phyloP scores from a whole-genome alignment of 2,329 filamentous ascomycete genomes.

The Fusarium anguioides region DNA sequence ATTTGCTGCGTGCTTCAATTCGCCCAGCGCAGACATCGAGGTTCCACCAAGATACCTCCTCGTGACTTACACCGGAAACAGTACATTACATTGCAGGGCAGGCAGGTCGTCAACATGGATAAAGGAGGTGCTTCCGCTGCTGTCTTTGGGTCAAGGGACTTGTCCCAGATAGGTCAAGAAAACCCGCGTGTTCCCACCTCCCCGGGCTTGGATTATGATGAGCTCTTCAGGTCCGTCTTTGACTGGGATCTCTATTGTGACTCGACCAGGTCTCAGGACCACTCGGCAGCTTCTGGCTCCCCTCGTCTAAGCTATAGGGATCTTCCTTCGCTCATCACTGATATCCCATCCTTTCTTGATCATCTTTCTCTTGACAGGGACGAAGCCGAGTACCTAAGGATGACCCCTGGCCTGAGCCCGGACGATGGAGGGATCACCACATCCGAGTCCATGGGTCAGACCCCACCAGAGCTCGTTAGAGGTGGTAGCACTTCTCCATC shows the following conservation, averaged over 20 bases:
- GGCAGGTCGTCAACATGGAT: conserved; percentile 52
- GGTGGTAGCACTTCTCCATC: conserved; percentile 56
- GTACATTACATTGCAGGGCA: conserved; percentile 39
- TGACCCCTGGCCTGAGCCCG: conserved; percentile 50
- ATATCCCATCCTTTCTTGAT: conserved; percentile 50
- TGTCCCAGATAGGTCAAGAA: conserved; percentile 51
- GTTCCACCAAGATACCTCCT: conserved; percentile 54
- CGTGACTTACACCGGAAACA: conserved; percentile 54
- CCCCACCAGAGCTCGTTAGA: conserved; percentile 53
- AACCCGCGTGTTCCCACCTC: conserved; percentile 52
- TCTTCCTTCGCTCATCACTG: conserved; percentile 51
- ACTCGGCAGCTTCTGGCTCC: conserved; percentile 43
- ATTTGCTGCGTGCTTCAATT: conserved; percentile 52
- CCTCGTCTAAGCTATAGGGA: conserved; percentile 46
- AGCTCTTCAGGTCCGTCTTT: conserved; percentile 52
- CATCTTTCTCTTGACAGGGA: conserved; percentile 49
- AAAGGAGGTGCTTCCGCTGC: conserved; percentile 36
- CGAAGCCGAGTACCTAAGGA: conserved; percentile 48
- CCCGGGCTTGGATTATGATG: conserved; percentile 48
- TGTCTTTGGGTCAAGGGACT: conserved; percentile 46
- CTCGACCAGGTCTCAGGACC: conserved; percentile 48
- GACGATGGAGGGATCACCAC: conserved; percentile 49
- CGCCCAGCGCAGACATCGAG: conserved; percentile 51
- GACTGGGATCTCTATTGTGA: conserved; percentile 53
- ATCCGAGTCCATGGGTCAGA: conserved; percentile 53